Evolutionary conservation across 2,329 filamentous ascomycete species (phyloP).

Genomic region (Dactylonectria macrodidyma): DNA sequence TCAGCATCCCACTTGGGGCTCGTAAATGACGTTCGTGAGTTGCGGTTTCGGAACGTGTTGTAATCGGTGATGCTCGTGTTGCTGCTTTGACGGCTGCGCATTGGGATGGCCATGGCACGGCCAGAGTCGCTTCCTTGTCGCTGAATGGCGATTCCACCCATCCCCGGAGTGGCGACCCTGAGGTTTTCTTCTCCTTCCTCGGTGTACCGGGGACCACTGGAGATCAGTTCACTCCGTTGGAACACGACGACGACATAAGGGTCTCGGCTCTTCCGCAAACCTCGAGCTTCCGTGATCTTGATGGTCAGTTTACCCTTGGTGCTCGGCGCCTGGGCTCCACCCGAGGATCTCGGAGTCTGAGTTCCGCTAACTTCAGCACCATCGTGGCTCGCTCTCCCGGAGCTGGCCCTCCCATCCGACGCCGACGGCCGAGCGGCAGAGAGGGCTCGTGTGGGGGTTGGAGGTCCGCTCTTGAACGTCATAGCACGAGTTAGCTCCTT

Average conservation of each 20-base stretch:
- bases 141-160: slow-evolving; percentile 72
- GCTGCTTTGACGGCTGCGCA: slow-evolving; percentile 97
- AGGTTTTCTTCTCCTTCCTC: slow-evolving; percentile 74
- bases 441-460: slow-evolving; percentile 90
- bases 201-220: slow-evolving; percentile 80
- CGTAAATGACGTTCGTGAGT: slow-evolving; percentile 73
- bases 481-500: slow-evolving; percentile 88
- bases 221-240: slow-evolving; percentile 96
- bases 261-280: slow-evolving; percentile 84
- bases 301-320: slow-evolving; percentile 92
- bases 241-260: slow-evolving; percentile 98
- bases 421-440: slow-evolving; percentile 73
- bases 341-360: slow-evolving; percentile 65
- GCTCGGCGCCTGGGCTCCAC: slow-evolving; percentile 73
- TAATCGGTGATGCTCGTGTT: slow-evolving; percentile 87
- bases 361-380: slow-evolving; percentile 65
- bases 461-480: slow-evolving; percentile 89
- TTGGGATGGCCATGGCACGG: slow-evolving; percentile 91
- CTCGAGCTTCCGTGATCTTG: slow-evolving; percentile 88
- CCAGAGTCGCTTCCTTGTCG: slow-evolving; percentile 86
- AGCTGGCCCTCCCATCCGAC: slow-evolving; percentile 60
- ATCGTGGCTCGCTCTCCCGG: slow-evolving; percentile 57
- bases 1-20: slow-evolving; percentile 97
- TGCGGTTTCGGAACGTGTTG: slow-evolving; percentile 71
- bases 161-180: slow-evolving; percentile 61